Evolutionary conservation across 2,329 filamentous ascomycete species (phyloP).

Genomic region (Ophiostoma quercus): DNA sequence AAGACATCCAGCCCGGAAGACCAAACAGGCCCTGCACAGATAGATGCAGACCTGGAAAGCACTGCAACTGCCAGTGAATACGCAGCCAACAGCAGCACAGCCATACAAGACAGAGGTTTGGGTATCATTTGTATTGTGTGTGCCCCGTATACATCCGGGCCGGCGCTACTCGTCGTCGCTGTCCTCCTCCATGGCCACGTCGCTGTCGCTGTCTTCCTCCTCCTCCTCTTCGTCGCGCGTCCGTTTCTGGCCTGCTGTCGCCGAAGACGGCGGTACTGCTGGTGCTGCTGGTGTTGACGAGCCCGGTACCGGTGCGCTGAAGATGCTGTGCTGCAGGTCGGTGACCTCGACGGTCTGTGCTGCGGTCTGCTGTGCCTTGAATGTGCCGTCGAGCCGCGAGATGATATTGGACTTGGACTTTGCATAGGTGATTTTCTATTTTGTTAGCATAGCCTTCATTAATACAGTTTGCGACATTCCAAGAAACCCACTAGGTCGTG

Average conservation of each 20-base stretch:
- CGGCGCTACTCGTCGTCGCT: conserved; percentile 63
- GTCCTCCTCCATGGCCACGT: conserved; percentile 63
- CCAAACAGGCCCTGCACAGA: not conserved
- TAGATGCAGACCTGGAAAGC: not conserved
- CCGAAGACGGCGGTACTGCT: conserved; percentile 8
- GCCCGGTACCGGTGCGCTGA: conserved; percentile 60
- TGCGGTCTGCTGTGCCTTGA: conserved; percentile 62
- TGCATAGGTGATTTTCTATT: conserved; percentile 81
- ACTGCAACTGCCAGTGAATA: not conserved
- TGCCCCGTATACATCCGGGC: conserved; percentile 1
- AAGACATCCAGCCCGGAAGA: not conserved
- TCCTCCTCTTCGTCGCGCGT: conserved; percentile 64
- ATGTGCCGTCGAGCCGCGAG: conserved; percentile 86
- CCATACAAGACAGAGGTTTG: not conserved
- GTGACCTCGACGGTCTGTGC: conserved; percentile 59
- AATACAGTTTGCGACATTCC: conserved; percentile 45
- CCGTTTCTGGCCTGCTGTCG: conserved; percentile 59
- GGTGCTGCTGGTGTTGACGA: conserved; percentile 41
- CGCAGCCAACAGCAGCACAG: not conserved
- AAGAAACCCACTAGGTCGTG: conserved; percentile 65
- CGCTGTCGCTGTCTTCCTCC: conserved; percentile 57
- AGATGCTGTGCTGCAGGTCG: conserved; percentile 73
- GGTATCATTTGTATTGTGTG: conserved; percentile 19
- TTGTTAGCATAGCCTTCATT: conserved; percentile 63
- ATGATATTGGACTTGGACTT: conserved; percentile 85